Evolutionary conservation across 164 flowering plant genomes (phyloP), one percentile per base, ranked within the genome.

Genomic region (Vitis vinifera): DNA sequence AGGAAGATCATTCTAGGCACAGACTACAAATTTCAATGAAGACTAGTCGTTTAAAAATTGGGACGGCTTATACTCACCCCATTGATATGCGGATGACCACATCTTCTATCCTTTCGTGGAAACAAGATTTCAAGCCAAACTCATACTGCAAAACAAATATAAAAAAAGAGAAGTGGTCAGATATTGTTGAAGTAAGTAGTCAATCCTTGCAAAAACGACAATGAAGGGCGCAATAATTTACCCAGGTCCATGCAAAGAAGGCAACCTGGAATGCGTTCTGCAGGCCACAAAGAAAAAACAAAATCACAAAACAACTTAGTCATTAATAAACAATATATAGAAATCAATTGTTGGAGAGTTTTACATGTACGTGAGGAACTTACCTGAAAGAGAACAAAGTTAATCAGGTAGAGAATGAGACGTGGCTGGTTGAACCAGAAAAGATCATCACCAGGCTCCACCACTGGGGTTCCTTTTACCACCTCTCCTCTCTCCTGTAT

Each of bases 221-320:
- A 31, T 31, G 44, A 31, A 31, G 44, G 44, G 44, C 4, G 0
- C 7, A 10, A 65, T 72, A 4, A 31, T 31, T 79, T 86, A 93
- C 98, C 95, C 84, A 83, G 55, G 86, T 68, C 95, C 93, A 93
- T 3, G 73, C 78, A 61, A 91, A 85, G 88, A 91, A 91, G 44
- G 98, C 98, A 10, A 93, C 79, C 69, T 91, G 98, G 70, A 93
- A 93, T 1, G 98, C 94, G 73, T 93, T 93, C 94, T 31, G 44
- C 44, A 31, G 44, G 44, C 44, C 44, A 31, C 44, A 31, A 31
- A 31, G 44, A 31, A 31, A 31, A 31, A 31, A 4, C 44, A 31
- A 31, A 23, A 31, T 31, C 44, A 31, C 44, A 31, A 31, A 31
- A 31, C 44, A 31, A 31, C 44, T 31, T 4, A 4, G 44, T 4